phyloP scores from a whole-genome alignment of 2,329 filamentous ascomycete genomes.

The Beauveria asiatica region DNA sequence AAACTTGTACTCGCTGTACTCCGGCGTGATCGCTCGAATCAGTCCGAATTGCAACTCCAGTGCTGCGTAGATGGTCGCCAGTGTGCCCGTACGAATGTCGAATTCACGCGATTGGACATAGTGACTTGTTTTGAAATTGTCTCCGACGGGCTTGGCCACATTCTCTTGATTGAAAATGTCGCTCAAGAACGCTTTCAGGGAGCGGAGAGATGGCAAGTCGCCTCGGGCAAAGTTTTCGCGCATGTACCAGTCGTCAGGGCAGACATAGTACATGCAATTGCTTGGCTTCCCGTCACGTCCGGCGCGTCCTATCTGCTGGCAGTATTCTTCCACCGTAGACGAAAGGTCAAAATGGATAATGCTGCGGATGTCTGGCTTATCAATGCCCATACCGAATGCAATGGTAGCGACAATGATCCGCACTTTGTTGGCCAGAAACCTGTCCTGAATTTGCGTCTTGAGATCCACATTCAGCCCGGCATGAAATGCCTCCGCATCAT shows the following conservation, averaged over 20 bases:
- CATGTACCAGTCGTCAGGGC: constrained; percentile 47
- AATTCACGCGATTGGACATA: constrained; percentile 37
- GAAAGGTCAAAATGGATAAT: constrained; percentile 45
- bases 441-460: constrained; percentile 40
- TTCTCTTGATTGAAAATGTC: constrained; percentile 38
- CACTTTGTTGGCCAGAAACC: constrained; percentile 39
- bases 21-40: constrained; percentile 46
- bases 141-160: not conserved
- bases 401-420: constrained; percentile 40
- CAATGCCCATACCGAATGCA: constrained; percentile 53
- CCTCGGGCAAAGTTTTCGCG: constrained; percentile 52
- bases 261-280: constrained; percentile 50
- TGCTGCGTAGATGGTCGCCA: constrained; percentile 49
- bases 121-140: constrained; percentile 31
- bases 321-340: constrained; percentile 46
- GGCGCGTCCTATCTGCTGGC: constrained; percentile 48
- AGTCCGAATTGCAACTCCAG: constrained; percentile 50
- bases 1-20: constrained; percentile 49
- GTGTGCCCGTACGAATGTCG: constrained; percentile 43
- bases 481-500: constrained; percentile 39
- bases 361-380: constrained; percentile 47
- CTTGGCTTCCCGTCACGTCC: constrained; percentile 45
- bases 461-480: constrained; percentile 38
- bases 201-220: constrained; percentile 45
- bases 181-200: constrained; percentile 38